Conservation (phyloP, 306 rosid genomes). For the Vigna angularis region DNA sequence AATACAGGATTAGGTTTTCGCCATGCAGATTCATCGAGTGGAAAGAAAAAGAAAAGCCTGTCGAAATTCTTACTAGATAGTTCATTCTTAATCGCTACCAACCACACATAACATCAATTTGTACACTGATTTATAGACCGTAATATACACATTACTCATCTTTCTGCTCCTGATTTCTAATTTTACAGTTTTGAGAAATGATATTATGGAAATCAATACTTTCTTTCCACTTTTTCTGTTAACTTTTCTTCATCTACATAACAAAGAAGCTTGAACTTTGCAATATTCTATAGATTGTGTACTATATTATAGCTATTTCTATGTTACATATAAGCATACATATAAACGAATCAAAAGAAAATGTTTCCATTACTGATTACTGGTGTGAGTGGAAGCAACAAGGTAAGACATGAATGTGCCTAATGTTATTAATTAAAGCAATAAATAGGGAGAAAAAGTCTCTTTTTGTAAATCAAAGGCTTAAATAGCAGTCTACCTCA, state of each 20-base stretch:
- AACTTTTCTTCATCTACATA: neutral
- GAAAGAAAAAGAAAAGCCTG: conserved; percentile 63
- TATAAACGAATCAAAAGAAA: neutral
- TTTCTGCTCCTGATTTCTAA: neutral
- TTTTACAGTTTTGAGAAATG: conserved; percentile 14
- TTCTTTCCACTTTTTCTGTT: neutral
- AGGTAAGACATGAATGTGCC: neutral
- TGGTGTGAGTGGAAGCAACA: neutral
- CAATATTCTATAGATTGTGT: neutral
- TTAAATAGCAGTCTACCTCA: neutral
- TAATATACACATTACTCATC: neutral
- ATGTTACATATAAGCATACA: too few relatives aligned
- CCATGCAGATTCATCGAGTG: conserved; percentile 74
- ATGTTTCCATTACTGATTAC: neutral
- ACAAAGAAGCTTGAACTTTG: conserved; percentile 10
- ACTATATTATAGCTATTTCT: neutral
- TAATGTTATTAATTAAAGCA: neutral
- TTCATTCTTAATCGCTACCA: neutral
- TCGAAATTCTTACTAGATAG: conserved; percentile 5
- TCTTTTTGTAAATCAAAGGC: neutral
- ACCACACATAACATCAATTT: neutral
- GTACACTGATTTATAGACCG: conserved; percentile 1
- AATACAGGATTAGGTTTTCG: conserved; percentile 75
- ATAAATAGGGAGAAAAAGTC: neutral
- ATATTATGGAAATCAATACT: neutral